These are phyloP conservation scores for Globisporangium middletonii DNA, from an alignment of 352 stramenopile species.

Conservation along the genomic window DNA sequence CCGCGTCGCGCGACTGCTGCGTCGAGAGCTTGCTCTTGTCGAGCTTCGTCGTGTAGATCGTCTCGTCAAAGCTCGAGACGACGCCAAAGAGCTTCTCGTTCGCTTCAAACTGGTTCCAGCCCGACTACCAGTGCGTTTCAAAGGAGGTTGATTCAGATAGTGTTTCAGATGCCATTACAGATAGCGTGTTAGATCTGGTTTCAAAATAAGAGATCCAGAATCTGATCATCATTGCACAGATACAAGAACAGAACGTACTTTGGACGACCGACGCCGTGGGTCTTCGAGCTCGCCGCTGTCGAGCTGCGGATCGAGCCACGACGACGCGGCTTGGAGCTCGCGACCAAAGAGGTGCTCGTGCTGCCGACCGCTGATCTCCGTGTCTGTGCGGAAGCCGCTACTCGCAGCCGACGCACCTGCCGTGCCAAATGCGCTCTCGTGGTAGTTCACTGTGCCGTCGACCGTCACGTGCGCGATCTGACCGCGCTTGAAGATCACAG, in stretches of 20 bases:
- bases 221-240: not conserved
- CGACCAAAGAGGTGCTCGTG: conserved; percentile 65
- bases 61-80: conserved; percentile 95
- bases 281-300: conserved; percentile 74
- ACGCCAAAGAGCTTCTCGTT: conserved; percentile 97
- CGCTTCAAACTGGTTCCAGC: conserved; percentile 96
- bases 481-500: conserved; percentile 63
- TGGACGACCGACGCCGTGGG: conserved; percentile 28
- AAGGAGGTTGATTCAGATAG: not conserved
- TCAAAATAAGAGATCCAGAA: not conserved
- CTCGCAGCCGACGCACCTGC: conserved; percentile 12
- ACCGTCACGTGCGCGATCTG: conserved; percentile 61
- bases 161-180: not conserved
- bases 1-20: conserved; percentile 82
- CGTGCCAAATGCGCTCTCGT: conserved; percentile 30
- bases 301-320: conserved; percentile 77
- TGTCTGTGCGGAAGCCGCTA: conserved; percentile 77
- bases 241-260: conserved; percentile 17
- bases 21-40: conserved; percentile 91
- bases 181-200: not conserved
- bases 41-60: conserved; percentile 97
- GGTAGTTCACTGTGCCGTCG: conserved; percentile 60
- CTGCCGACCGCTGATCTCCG: conserved; percentile 82
- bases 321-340: conserved; percentile 60
- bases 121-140: conserved; percentile 15